Evolutionary conservation across 1,139 yeast genomes (phyloP), one percentile per base, ranked within the genome.

Genomic region (Eremothecium cymbalariae): DNA sequence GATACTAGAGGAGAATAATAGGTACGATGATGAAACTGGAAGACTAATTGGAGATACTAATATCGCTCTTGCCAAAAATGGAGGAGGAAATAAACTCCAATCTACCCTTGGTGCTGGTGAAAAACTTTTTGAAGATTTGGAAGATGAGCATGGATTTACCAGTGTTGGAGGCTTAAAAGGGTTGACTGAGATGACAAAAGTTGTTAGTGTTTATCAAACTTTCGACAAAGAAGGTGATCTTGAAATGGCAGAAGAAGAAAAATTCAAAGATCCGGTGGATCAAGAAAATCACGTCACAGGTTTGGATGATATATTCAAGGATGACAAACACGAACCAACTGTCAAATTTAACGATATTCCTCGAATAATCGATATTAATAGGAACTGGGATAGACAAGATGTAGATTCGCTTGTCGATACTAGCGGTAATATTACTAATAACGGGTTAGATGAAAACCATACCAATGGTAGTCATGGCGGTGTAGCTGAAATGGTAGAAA

Each of bases 181-280:
- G 13, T 28, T 59, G 7, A 51, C 57, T 6, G 65, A 62, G 26
- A 61, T 63, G 57, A 62, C 67, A 0, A 62, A 59, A 53, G 59
- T 62, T 23, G 53, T 61, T 18, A 63, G 66, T 25, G 46, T 60
- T 21, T 65, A 51, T 31, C 67, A 53, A 29, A 24, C 23, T 4
- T 23, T 25, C 8, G n/a, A 15, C 9, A 24, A 20, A 9, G 21
- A 35, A 13, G 34, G 22, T 17, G 32, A 19, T 18, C 14, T 19
- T 9, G 31, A 34, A 9, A 17, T 16, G 30, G 26, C 11, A 9
- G 27, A 18, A 17, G 26, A 31, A 9, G 47, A 44, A 27, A 47
- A 51, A 40, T 31, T 47, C 28, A 53, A 48, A 31, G 50, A n/a
- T 38, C 23, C 30, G 7, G 30, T n/a, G 14, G 30, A 27, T 6